phyloP scores from a whole-genome alignment of 129 eudicot species.

The Sambucus nigra region DNA sequence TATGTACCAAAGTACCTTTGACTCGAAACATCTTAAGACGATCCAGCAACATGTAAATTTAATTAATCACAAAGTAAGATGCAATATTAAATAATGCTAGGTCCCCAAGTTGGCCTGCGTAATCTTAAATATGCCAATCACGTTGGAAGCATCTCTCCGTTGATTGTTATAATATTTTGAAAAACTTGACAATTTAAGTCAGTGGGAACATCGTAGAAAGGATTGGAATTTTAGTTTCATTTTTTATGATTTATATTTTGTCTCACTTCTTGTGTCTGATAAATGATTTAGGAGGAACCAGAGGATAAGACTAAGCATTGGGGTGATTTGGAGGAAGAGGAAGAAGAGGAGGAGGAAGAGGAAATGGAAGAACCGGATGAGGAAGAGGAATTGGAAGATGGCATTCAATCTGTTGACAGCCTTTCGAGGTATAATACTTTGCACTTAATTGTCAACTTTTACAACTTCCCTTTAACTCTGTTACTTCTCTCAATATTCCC shows the following conservation, averaged over 20 bases:
- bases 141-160: too few relatives aligned
- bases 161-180: too few relatives aligned
- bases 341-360: constrained; percentile 87
- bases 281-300: constrained; percentile 80
- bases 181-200: too few relatives aligned
- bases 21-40: too few relatives aligned
- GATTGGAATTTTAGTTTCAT: not conserved
- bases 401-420: constrained; percentile 89
- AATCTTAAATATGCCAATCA: too few relatives aligned
- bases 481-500: not conserved
- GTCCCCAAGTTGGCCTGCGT: too few relatives aligned
- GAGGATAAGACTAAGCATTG: constrained; percentile 90
- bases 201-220: too few relatives aligned
- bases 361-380: constrained; percentile 73
- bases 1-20: too few relatives aligned
- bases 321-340: constrained; percentile 99
- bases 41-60: too few relatives aligned
- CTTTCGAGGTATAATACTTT: constrained; percentile 52
- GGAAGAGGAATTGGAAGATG: constrained; percentile 85
- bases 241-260: too few relatives aligned
- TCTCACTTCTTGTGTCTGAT: constrained; percentile 6
- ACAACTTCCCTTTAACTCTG: not conserved
- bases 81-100: too few relatives aligned
- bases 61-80: too few relatives aligned
- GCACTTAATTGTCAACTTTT: not conserved